Evolutionary conservation across 2,329 filamentous ascomycete species (phyloP), one percentile per base, ranked within the genome.

Genomic region (Colletotrichum graminicola): DNA sequence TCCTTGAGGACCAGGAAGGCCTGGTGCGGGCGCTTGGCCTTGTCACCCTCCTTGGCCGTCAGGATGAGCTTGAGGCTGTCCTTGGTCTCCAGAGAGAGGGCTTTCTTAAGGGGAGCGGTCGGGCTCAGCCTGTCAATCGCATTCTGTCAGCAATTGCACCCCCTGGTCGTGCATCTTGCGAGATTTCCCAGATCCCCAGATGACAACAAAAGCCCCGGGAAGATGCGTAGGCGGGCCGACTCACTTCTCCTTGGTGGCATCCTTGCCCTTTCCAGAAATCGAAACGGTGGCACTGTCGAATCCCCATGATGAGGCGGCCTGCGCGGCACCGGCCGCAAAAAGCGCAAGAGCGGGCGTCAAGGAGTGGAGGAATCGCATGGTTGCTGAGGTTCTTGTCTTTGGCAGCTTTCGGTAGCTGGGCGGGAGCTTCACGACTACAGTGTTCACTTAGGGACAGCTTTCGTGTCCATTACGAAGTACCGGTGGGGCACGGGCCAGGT

Each of bases 1-100:
- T 98, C 94, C 76, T 89, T 91, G 69, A 99, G 83, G 21, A 96
- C 87, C 65, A 99, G 87, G 85, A 98, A 98, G 7, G 94, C 94
- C 83, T 99, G 96, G 82, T 99, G 96, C 76, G 96, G 94, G 75
- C 93, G 90, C 86, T 94, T 95, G 57, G 89, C 88, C 76, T 90
- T 91, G 82, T 91, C 90, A 79, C 89, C 91, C 78, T 97, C 94
- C 79, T 92, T 92, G 11, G 94, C 88, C 43, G 94, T 97, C 77
- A 99, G 84, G 75, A 90, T 83, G 75, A 99, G 84, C 85, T 96
- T 97, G 78, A 98, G 85, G 52, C 90, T 90, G 79, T 97, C 94
- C 65, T 88, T 81, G 65, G 87, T 82, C 73, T 90, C 89, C 73
- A 98, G 85, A 14, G 86, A 81, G 52, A 98, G 80, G 16, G 91